A percentile compares a stretch with the other conserved stretches of the same genome.
phyloP scores from a whole-genome alignment of 768 basidiomycete species.

The Sutorius australiensis region DNA sequence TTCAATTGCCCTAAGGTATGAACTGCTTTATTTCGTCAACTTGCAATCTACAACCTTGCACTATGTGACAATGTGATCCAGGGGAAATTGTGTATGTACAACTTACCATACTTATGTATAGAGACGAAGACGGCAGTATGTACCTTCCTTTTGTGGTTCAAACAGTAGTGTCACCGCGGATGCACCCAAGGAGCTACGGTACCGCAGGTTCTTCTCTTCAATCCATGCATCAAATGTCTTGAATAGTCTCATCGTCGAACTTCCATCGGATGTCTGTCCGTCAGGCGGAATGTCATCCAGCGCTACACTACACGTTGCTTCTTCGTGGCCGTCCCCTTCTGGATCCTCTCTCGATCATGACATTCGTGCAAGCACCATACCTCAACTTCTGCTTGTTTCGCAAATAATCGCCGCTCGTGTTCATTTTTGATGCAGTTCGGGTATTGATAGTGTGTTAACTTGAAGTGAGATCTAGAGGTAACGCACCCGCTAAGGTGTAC shows the following conservation, averaged over 20 bases:
- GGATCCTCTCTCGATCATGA: no score
- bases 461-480: no score
- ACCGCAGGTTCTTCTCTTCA: slow-evolving; percentile 54
- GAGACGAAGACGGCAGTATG: neutral
- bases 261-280: slow-evolving; percentile 34
- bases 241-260: slow-evolving; percentile 69
- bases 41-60: neutral
- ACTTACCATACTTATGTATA: neutral
- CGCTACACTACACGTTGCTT: no score
- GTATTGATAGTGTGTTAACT: no score
- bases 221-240: slow-evolving; percentile 74
- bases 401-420: no score
- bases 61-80: neutral
- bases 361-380: no score
- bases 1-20: neutral
- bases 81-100: neutral
- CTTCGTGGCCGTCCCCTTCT: no score
- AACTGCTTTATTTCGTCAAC: neutral
- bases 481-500: no score
- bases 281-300: no score
- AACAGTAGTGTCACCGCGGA: slow-evolving; percentile 55
- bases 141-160: slow-evolving; percentile 14
- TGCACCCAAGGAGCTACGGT: slow-evolving; percentile 65
- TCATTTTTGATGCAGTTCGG: no score
- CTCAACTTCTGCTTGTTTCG: no score